These are phyloP conservation scores for Podospora pseudocomata DNA, from an alignment of 495 filamentous ascomycete genomes.

Conservation along the genomic window DNA sequence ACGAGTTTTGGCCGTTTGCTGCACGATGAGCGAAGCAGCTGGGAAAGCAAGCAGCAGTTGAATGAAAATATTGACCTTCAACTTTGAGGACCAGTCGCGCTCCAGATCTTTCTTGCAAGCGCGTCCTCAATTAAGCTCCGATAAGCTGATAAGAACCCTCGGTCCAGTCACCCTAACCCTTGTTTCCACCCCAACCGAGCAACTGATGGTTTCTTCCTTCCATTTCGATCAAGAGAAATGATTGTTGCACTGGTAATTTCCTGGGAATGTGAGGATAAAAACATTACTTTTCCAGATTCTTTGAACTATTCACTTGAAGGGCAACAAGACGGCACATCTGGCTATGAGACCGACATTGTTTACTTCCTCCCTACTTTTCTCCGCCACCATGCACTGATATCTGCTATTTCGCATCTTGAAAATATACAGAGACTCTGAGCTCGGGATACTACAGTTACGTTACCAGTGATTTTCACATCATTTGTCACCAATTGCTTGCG, in stretches of 20 bases:
- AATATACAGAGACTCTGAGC: background rate
- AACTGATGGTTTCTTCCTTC: background rate
- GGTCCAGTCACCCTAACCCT: background rate
- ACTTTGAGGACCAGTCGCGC: background rate
- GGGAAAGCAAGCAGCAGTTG: background rate
- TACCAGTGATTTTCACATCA: background rate
- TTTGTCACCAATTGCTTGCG: background rate
- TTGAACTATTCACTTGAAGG: background rate
- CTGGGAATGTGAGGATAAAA: background rate
- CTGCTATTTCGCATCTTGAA: background rate
- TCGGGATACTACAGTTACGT: background rate
- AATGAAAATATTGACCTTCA: background rate
- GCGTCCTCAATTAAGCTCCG: background rate
- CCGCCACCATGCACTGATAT: background rate
- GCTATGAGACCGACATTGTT: background rate
- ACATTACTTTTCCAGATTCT: background rate
- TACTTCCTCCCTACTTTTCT: background rate
- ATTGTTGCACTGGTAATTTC: background rate
- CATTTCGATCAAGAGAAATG: background rate
- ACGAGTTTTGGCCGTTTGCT: background rate
- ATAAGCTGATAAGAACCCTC: background rate
- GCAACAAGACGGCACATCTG: background rate
- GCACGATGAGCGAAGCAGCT: background rate
- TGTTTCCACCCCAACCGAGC: background rate
- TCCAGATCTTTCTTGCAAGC: background rate